phyloP scores from a whole-genome alignment of 345 rosid genomes.

The Melaleuca alternifolia region DNA sequence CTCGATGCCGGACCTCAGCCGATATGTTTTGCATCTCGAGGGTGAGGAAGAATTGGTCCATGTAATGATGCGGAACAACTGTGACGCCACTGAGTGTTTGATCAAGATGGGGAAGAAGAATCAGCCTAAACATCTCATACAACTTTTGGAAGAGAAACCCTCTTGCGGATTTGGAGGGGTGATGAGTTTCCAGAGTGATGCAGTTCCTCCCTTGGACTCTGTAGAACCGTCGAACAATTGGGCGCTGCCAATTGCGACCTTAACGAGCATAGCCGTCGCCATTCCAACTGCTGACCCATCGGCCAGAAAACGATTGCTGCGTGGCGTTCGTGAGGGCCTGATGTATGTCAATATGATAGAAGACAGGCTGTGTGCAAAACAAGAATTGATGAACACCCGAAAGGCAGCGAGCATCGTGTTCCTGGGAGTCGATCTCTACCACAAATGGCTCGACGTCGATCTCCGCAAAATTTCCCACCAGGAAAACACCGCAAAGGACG shows the following conservation, averaged over 20 bases:
- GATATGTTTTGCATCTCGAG: constrained; percentile 74
- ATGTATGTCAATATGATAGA: constrained; percentile 42
- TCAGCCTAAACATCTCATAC: constrained; percentile 45
- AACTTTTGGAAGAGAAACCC: constrained; percentile 36
- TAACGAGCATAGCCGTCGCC: constrained; percentile 60
- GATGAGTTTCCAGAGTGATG: constrained; percentile 41
- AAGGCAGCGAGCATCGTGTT: constrained; percentile 57
- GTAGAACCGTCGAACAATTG: constrained; percentile 70
- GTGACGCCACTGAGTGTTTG: constrained; percentile 54
- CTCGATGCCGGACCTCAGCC: constrained; percentile 34
- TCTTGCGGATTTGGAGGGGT: constrained; percentile 49
- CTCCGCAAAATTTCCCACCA: constrained; percentile 38
- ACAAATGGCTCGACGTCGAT: constrained; percentile 60
- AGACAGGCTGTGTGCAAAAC: constrained; percentile 12
- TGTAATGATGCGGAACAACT: constrained; percentile 43
- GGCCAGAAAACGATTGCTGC: constrained; percentile 20
- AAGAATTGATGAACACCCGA: constrained; percentile 26
- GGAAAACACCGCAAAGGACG: constrained; percentile 29
- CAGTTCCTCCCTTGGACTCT: constrained; percentile 32
- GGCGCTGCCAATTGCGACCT: constrained; percentile 75
- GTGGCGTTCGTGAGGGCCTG: constrained; percentile 52
- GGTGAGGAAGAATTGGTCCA: constrained; percentile 62
- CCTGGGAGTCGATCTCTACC: constrained; percentile 57
- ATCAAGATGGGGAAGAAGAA: constrained; percentile 37
- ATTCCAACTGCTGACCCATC: constrained; percentile 32